phyloP scores from a whole-genome alignment of 2,329 filamentous ascomycete genomes.

The Colletotrichum spinosum region DNA sequence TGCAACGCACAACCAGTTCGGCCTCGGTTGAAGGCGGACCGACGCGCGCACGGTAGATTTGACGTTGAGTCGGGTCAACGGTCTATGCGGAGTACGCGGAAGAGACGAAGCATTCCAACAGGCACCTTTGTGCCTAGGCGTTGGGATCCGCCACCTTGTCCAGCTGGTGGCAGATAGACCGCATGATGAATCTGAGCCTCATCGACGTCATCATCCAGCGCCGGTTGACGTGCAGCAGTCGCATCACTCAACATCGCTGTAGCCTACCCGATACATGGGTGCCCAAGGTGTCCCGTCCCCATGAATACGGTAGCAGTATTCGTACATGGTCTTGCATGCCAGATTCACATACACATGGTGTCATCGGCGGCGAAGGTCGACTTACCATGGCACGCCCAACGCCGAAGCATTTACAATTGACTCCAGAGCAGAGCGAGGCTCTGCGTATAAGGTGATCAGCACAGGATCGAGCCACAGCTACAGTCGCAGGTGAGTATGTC shows the following conservation, averaged over 20 bases:
- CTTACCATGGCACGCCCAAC: background rate
- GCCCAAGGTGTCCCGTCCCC: too few species aligned
- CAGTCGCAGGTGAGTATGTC: too few species aligned
- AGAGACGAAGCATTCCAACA: background rate
- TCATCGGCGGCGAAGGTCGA: background rate
- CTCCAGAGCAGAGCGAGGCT: too few species aligned
- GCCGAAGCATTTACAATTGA: too few species aligned
- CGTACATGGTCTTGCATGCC: too few species aligned
- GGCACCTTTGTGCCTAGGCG: background rate
- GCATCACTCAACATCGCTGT: background rate
- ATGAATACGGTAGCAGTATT: too few species aligned
- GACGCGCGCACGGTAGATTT: background rate
- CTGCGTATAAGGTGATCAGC: too few species aligned
- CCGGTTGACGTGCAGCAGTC: slow-evolving; percentile 19
- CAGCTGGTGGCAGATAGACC: slow-evolving; percentile 7
- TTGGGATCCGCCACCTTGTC: background rate
- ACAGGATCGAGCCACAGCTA: too few species aligned
- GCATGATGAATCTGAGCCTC: slow-evolving; percentile 9
- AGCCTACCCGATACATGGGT: too few species aligned
- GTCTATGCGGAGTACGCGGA: background rate
- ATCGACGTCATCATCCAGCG: background rate
- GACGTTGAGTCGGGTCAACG: background rate
- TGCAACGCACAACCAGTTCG: slow-evolving; percentile 1
- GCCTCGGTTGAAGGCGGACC: background rate
- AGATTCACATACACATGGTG: too few species aligned